phyloP scores from a whole-genome alignment of 768 basidiomycete species.

The Tricholoma terreum region DNA sequence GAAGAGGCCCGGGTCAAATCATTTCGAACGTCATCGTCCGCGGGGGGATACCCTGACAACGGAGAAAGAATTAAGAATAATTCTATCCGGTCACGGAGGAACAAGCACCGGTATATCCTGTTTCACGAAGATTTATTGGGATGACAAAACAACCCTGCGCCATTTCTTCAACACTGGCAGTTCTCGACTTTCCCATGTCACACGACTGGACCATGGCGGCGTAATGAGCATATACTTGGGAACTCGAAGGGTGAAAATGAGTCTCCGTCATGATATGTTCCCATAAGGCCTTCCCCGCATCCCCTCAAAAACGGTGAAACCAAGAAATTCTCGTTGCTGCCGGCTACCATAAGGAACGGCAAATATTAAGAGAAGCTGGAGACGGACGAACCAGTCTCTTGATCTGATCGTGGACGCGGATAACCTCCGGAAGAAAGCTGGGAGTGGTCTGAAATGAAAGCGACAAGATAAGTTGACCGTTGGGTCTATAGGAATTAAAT shows the following conservation, averaged over 20 bases:
- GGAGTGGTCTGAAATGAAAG: no score
- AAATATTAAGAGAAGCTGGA: not conserved
- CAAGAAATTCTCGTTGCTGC: not conserved
- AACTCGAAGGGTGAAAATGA: not conserved
- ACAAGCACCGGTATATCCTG: not conserved
- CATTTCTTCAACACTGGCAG: not conserved
- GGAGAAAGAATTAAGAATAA: not conserved
- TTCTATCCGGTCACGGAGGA: no score
- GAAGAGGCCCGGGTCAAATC: no score
- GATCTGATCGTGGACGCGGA: not conserved
- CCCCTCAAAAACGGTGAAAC: not conserved
- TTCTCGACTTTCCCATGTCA: conserved; percentile 9
- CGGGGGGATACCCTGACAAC: no score
- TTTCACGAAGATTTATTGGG: conserved; percentile 12
- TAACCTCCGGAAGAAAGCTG: not conserved
- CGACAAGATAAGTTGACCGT: no score
- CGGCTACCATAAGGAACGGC: no score
- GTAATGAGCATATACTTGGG: not conserved
- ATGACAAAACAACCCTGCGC: conserved; percentile 5
- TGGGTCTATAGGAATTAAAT: no score
- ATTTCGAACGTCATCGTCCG: no score
- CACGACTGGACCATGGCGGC: conserved; percentile 13
- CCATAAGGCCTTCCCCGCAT: not conserved
- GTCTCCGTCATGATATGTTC: not conserved
- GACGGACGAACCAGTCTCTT: no score